phyloP scores from a whole-genome alignment of 331 rosid genomes.

The Stylosanthes scabra region DNA sequence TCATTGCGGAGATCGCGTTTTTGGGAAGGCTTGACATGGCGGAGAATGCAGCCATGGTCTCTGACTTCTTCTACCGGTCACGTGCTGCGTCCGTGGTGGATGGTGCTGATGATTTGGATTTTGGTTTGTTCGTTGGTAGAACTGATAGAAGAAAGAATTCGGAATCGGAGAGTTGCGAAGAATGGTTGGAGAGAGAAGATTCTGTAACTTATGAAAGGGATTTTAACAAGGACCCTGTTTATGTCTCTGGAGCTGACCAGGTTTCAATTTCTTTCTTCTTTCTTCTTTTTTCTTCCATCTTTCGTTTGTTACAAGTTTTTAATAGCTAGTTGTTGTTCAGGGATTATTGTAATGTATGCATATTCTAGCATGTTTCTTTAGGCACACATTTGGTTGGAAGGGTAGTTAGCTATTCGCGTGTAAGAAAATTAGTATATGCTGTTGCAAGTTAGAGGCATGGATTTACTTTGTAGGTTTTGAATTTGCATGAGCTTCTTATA shows the following conservation, averaged over 20 bases:
- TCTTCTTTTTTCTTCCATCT: not conserved
- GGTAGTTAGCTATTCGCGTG: not conserved
- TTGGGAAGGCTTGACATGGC: conserved; percentile 80
- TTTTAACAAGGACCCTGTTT: conserved; percentile 68
- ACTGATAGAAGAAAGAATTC: conserved; percentile 1
- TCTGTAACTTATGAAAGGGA: conserved; percentile 77
- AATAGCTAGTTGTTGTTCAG: conserved; percentile 1
- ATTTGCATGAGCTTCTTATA: not conserved
- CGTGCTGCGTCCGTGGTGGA: conserved; percentile 29
- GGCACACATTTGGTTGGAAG: not conserved
- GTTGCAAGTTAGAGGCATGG: not conserved
- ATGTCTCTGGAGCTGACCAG: conserved; percentile 77
- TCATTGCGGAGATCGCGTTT: conserved; percentile 84
- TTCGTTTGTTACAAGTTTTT: not conserved
- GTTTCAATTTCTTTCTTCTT: conserved; percentile 39
- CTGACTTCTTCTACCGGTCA: conserved; percentile 66
- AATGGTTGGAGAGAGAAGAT: conserved; percentile 89
- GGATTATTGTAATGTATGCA: conserved; percentile 8
- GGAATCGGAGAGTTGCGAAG: conserved; percentile 65
- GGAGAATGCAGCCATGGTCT: conserved; percentile 73
- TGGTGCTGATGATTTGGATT: conserved; percentile 40
- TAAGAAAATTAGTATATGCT: not conserved
- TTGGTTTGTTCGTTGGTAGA: conserved; percentile 22
- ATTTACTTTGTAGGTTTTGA: not conserved
- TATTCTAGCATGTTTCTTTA: conserved; percentile 29